phyloP scores from a whole-genome alignment of 2,329 filamentous ascomycete species.

The Stagonosporopsis chrysanthemi region DNA sequence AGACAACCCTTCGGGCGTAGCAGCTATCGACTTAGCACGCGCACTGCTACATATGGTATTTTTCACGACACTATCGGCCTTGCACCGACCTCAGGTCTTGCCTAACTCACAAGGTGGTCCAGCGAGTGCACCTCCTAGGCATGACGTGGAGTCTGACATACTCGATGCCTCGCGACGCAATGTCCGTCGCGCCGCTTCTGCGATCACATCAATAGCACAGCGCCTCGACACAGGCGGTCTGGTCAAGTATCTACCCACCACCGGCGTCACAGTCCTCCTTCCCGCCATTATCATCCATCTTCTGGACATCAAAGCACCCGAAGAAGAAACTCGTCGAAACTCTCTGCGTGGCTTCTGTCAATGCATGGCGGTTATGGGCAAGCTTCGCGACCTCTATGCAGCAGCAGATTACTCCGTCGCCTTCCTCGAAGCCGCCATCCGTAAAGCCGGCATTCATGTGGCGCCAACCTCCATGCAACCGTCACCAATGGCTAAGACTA shows the following conservation, averaged over 20 bases:
- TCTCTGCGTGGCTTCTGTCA: constrained; percentile 84
- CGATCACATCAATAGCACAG: constrained; percentile 84
- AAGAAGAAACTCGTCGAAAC: constrained; percentile 72
- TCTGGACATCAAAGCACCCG: constrained; percentile 86
- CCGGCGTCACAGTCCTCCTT: constrained; percentile 87
- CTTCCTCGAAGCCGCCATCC: constrained; percentile 90
- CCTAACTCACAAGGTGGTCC: constrained; percentile 69
- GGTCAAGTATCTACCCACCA: constrained; percentile 83
- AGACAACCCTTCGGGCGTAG: constrained; percentile 65
- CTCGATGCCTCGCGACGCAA: constrained; percentile 84
- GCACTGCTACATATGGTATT: constrained; percentile 94
- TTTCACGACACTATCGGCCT: constrained; percentile 86
- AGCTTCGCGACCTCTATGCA: constrained; percentile 85
- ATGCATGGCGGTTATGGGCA: constrained; percentile 91
- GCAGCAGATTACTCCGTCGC: constrained; percentile 96
- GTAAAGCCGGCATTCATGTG: constrained; percentile 82
- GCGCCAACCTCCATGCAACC: constrained; percentile 51
- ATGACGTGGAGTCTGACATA: constrained; percentile 63
- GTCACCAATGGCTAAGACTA: constrained; percentile 33
- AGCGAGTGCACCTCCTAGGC: constrained; percentile 53
- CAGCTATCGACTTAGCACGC: constrained; percentile 72
- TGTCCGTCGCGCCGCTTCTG: constrained; percentile 81
- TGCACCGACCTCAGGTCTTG: constrained; percentile 90
- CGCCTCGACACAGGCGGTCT: constrained; percentile 76
- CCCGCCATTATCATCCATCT: constrained; percentile 94